Conservation (phyloP, 257 asterid species). For the Marsdenia floribunda region DNA sequence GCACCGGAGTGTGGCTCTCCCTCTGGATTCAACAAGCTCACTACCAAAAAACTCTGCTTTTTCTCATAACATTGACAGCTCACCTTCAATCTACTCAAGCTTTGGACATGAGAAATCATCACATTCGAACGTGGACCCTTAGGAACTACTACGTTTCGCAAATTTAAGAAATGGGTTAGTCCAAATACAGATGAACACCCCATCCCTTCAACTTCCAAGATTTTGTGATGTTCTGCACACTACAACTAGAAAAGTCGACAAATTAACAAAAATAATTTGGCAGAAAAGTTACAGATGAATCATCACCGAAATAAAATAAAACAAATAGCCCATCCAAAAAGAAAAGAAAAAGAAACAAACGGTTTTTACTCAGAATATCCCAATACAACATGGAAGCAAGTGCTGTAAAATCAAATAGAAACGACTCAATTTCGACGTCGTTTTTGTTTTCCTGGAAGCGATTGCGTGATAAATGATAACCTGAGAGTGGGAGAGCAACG, state of each 20-base stretch:
- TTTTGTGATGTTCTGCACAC: background rate
- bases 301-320: constrained; percentile 10
- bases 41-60: constrained; percentile 38
- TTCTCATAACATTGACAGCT: constrained; percentile 18
- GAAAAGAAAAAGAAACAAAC: background rate
- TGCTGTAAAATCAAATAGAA: background rate
- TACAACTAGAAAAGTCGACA: constrained; percentile 34
- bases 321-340: too few species aligned
- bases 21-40: constrained; percentile 37
- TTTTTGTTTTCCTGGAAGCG: background rate
- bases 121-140: constrained; percentile 17
- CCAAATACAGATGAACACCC: constrained; percentile 51
- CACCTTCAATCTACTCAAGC: constrained; percentile 17
- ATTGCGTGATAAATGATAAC: constrained; percentile 9
- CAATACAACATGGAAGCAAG: background rate
- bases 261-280: constrained; percentile 20
- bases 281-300: constrained; percentile 1
- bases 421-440: constrained; percentile 1
- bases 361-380: background rate
- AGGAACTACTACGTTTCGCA: constrained; percentile 30
- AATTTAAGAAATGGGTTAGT: constrained; percentile 33
- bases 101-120: constrained; percentile 17
- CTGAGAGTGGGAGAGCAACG: background rate
- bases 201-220: constrained; percentile 34
- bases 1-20: constrained; percentile 35